Conservation (phyloP, 2,329 filamentous ascomycete genomes). For the Nectriaceae sp. region DNA sequence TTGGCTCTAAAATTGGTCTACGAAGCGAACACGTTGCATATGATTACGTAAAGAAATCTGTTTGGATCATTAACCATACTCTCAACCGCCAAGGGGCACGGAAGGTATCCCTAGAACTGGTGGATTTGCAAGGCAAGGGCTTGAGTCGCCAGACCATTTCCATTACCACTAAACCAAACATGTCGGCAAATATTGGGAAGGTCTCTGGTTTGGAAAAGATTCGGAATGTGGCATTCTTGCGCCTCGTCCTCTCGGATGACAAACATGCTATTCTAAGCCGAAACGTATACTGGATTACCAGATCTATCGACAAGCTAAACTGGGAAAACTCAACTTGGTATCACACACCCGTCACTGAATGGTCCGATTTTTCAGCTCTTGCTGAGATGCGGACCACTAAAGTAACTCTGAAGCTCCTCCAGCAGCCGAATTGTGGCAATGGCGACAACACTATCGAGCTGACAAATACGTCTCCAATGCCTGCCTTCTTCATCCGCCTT, state of each 20-base stretch:
- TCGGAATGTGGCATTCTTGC: slow-evolving; percentile 50
- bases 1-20: slow-evolving; percentile 55
- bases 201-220: slow-evolving; percentile 30
- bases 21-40: slow-evolving; percentile 56
- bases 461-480: slow-evolving; percentile 52
- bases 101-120: slow-evolving; percentile 49
- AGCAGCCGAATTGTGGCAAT: neutral
- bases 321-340: slow-evolving; percentile 62
- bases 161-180: slow-evolving; percentile 45
- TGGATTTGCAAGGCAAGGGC: slow-evolving; percentile 48
- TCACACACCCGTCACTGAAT: slow-evolving; percentile 56
- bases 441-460: slow-evolving; percentile 38
- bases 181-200: slow-evolving; percentile 32
- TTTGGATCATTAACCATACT: slow-evolving; percentile 59
- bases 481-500: slow-evolving; percentile 60
- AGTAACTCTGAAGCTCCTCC: slow-evolving; percentile 28
- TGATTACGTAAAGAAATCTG: slow-evolving; percentile 47
- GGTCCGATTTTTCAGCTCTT: slow-evolving; percentile 50
- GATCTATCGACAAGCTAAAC: slow-evolving; percentile 48
- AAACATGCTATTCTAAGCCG: slow-evolving; percentile 44
- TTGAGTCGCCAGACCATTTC: slow-evolving; percentile 37
- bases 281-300: slow-evolving; percentile 62
- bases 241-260: slow-evolving; percentile 45
- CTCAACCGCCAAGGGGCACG: slow-evolving; percentile 41
- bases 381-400: slow-evolving; percentile 38